Evolutionary conservation across 345 rosid species (phyloP).

Genomic region (Brassica carinata): DNA sequence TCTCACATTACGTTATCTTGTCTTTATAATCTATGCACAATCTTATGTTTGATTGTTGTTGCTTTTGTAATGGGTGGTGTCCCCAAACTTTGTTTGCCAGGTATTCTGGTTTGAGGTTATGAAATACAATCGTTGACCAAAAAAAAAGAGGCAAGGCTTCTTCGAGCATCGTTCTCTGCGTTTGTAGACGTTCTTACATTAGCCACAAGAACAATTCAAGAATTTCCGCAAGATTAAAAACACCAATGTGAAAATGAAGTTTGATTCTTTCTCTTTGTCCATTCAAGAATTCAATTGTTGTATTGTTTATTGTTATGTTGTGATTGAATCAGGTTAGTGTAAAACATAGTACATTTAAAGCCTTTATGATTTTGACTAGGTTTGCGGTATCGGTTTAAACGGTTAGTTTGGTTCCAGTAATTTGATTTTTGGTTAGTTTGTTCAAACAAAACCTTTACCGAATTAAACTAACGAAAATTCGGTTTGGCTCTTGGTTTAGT

Average conservation of each 20-base stretch:
- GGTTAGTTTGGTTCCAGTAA: neutral
- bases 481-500: no score
- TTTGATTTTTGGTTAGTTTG: no score
- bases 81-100: no score
- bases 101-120: no score
- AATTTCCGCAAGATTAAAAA: conserved; percentile 48
- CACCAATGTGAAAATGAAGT: neutral
- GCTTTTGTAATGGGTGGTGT: no score
- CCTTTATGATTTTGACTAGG: neutral
- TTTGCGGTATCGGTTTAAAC: neutral
- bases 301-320: neutral
- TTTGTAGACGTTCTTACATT: conserved; percentile 75
- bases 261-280: conserved; percentile 5
- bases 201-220: conserved; percentile 78
- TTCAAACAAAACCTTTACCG: no score
- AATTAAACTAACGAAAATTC: no score
- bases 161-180: conserved; percentile 89
- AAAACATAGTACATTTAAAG: neutral
- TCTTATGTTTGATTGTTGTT: no score
- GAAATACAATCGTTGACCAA: no score
- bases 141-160: conserved; percentile 92
- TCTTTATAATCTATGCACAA: no score
- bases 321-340: neutral
- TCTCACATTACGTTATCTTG: no score
- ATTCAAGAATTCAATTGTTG: neutral